Percentiles rank a stretch among this genome's conserved stretches.
These are phyloP conservation scores for Candida pseudofarinosa DNA, from an alignment of 805 yeast genomes.

Conservation along the genomic window DNA sequence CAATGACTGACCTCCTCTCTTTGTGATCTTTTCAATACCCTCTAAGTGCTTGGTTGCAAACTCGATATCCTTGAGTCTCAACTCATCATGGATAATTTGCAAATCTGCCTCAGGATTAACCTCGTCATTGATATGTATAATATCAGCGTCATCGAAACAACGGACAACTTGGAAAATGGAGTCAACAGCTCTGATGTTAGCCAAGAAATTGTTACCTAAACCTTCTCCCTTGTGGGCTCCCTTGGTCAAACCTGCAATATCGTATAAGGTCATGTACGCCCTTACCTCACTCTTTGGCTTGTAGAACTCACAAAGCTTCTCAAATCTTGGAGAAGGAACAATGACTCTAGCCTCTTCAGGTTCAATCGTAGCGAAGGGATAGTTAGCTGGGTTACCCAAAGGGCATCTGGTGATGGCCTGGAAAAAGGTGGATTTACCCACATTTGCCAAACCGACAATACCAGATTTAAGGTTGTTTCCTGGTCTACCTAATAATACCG, in stretches of 20 bases:
- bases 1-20: conserved; percentile 83
- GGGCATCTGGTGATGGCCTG: conserved; percentile 94
- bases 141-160: conserved; percentile 96
- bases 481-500: conserved; percentile 79
- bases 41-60: conserved; percentile 80
- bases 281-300: conserved; percentile 84
- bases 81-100: conserved; percentile 85
- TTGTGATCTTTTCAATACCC: conserved; percentile 72
- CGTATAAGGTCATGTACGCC: conserved; percentile 88
- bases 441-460: conserved; percentile 64
- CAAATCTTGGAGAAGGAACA: conserved; percentile 89
- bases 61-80: conserved; percentile 95
- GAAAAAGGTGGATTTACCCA: conserved; percentile 54
- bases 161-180: conserved; percentile 97
- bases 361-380: conserved; percentile 96
- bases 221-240: conserved; percentile 98
- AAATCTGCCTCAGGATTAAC: conserved; percentile 94
- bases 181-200: conserved; percentile 96
- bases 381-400: conserved; percentile 94
- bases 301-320: conserved; percentile 68
- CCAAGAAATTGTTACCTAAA: conserved; percentile 93
- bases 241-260: conserved; percentile 96
- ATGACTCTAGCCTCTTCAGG: conserved; percentile 97
- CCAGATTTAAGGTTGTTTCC: conserved; percentile 31
- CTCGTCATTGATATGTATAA: conserved; percentile 88